Conservation (phyloP, 371 early-diverging fungal genomes). For the Circinella minor region DNA sequence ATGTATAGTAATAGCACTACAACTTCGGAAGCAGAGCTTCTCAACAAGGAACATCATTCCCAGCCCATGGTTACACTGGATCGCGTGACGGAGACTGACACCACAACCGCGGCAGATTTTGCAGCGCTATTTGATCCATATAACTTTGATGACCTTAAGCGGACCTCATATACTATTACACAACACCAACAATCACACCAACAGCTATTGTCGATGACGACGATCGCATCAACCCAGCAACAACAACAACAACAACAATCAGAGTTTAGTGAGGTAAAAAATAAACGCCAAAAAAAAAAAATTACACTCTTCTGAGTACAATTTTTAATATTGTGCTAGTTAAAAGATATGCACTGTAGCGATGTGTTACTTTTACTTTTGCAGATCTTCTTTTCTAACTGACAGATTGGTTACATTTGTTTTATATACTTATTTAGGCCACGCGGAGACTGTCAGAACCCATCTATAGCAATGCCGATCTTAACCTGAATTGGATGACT, state of each 20-base stretch:
- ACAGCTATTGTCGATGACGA: not conserved
- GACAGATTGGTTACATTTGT: not conserved
- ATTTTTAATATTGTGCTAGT: too few relatives aligned
- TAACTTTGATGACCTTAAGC: not conserved
- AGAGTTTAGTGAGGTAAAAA: conserved; percentile 11
- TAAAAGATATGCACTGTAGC: too few relatives aligned
- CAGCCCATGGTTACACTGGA: conserved; percentile 1
- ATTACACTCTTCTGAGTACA: too few relatives aligned
- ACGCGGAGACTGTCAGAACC: conserved; percentile 13
- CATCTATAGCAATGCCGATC: conserved; percentile 9
- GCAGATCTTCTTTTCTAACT: not conserved
- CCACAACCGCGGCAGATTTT: conserved; percentile 3
- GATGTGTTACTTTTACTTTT: not conserved
- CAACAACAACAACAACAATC: conserved; percentile 4
- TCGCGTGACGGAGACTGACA: conserved; percentile 8
- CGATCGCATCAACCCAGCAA: not conserved
- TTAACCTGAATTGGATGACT: too few relatives aligned
- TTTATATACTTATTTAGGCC: not conserved
- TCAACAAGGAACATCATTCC: not conserved
- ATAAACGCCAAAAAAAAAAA: too few relatives aligned
- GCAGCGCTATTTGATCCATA: conserved; percentile 3
- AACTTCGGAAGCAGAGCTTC: not conserved
- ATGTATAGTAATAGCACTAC: not conserved
- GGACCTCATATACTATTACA: conserved; percentile 1
- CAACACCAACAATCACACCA: not conserved